These are phyloP conservation scores for Aspergillus chevalieri DNA, from an alignment of 2,329 filamentous ascomycete genomes.

Conservation along the genomic window DNA sequence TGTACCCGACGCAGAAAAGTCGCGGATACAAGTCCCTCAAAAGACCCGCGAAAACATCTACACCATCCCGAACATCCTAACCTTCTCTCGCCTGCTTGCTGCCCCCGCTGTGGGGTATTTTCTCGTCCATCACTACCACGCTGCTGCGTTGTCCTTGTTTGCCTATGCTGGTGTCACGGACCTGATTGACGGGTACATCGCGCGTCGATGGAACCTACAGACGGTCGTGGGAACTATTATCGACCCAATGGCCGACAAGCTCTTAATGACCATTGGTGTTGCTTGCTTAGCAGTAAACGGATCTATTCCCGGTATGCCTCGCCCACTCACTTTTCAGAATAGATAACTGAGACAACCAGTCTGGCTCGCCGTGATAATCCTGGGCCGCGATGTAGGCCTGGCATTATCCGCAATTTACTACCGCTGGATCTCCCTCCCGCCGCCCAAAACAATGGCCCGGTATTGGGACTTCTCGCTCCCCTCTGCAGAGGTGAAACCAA, in stretches of 20 bases:
- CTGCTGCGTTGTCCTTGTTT: conserved; percentile 76
- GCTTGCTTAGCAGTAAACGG: conserved; percentile 79
- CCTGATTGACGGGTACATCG: conserved; percentile 89
- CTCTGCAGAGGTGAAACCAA: conserved; percentile 41
- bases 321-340: not conserved
- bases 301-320: conserved; percentile 63
- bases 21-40: conserved; percentile 25
- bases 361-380: conserved; percentile 83
- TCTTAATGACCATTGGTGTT: conserved; percentile 87
- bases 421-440: conserved; percentile 86
- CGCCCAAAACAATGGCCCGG: conserved; percentile 81
- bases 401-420: conserved; percentile 88
- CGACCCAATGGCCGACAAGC: conserved; percentile 95
- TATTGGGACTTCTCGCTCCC: conserved; percentile 97
- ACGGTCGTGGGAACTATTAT: conserved; percentile 94
- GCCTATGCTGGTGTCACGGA: conserved; percentile 89
- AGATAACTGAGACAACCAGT: conserved; percentile 42
- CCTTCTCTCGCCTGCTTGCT: conserved; percentile 73
- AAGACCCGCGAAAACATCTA: conserved; percentile 79
- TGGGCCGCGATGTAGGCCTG: conserved; percentile 79
- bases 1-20: conserved; percentile 18
- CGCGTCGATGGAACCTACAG: conserved; percentile 75
- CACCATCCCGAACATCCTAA: conserved; percentile 90
- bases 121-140: conserved; percentile 74
- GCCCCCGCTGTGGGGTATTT: conserved; percentile 85